A percentile compares a stretch with the other conserved stretches of the same genome.
These are phyloP conservation scores for Xerocomellus amylosporus DNA, from an alignment of 768 basidiomycete genomes.

Conservation along the genomic window DNA sequence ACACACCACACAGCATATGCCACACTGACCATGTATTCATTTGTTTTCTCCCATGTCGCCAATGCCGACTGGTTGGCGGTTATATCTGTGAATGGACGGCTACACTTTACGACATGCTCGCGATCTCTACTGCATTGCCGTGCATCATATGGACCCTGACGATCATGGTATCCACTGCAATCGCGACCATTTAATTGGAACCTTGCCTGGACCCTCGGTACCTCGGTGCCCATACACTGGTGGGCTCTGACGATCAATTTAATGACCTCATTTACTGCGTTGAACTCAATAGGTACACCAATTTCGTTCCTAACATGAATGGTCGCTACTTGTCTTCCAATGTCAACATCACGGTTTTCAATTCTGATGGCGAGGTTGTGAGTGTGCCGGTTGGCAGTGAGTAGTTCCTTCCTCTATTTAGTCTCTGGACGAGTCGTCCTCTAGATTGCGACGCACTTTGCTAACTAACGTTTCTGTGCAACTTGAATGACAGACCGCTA, in stretches of 20 bases:
- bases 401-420: conserved; percentile 2
- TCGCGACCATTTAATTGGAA: neutral
- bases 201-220: neutral
- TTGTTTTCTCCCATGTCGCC: neutral
- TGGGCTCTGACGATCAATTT: neutral
- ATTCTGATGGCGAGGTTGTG: conserved; percentile 34
- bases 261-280: neutral
- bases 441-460: no score
- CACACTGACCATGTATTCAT: conserved; percentile 4
- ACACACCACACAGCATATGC: neutral
- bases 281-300: conserved; percentile 45
- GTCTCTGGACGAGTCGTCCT: neutral
- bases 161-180: conserved; percentile 4
- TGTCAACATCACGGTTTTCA: conserved; percentile 73
- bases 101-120: neutral
- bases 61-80: neutral
- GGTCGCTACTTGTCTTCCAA: conserved; percentile 84
- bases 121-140: neutral
- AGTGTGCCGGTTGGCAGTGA: conserved; percentile 47
- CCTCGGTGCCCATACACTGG: neutral
- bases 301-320: conserved; percentile 62
- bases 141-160: conserved; percentile 2
- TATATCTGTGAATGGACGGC: neutral
- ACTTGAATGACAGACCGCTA: conserved; percentile 45
- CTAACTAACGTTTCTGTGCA: conserved; percentile 38